Base-by-base conservation (phyloP, 176 grass and related monocot species). In the Otatea glauca region DNA sequence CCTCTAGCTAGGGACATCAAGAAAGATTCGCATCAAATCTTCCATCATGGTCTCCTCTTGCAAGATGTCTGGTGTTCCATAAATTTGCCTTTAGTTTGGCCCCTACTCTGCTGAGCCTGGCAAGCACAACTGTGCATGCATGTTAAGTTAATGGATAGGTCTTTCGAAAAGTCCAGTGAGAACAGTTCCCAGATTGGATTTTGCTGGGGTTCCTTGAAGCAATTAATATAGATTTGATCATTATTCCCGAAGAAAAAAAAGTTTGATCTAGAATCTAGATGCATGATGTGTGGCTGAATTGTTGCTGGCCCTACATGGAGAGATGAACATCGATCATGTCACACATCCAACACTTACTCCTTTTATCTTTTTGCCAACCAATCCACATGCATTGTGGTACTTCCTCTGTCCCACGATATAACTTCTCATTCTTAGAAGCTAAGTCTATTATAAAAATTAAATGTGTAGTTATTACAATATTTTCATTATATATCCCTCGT, bases 101-200 rank as follows among this genome's bases (percentile, higher is more conserved):
- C 12, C 78, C 29, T 48, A 17, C 50, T 39, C 51, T 60, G 64
- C 59, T 42, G 58, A 81, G 61, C 58, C 61, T 68, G 62, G 83
- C 79, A 87, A 18, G 58, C 35, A 47, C 66, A 14, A 73, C 67
- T 84, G 81, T 88, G 18, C 81, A 25, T 58, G 81, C 81, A 67
- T 74, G 75, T 68, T 68, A 34, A 1, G 34, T 3, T 77, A 35
- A 75, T 75, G 5, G 13, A 63, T 74, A 59, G 27, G 49, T 68
- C 29, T 18, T 35, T 74, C 20, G 39, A 85, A 61, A 49, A 68
- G 50, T 75, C 69, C 82, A 81, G 70, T 62, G 82, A 18, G 53
- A 85, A 85, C 53, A 81, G 76, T 81, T 32, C 51, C 70, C 7
- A 69, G 70, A 85, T 76, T 85, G 82, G 77, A 80, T 75, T 55